Evolutionary conservation across 1,284 basidiomycete genomes (phyloP), one percentile per base, ranked within the genome.

Genomic region (Cryptococcus sp.): DNA sequence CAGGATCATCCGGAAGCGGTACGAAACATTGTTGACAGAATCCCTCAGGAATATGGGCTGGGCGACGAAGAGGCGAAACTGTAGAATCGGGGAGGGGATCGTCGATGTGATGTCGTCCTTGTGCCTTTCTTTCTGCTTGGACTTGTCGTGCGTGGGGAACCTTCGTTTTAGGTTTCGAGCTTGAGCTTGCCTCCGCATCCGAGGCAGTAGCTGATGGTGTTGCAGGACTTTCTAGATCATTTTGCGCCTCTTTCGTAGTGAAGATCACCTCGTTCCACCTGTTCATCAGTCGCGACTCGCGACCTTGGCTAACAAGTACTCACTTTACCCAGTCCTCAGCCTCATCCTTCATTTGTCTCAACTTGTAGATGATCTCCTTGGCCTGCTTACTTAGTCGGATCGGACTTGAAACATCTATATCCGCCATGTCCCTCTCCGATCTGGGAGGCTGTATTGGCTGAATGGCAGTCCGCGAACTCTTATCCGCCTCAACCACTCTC

Each of bases 271-370:
- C 70, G 45, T 72, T 70, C 71, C 71, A 73, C 43, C 66, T 69
- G 39, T 40, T 14, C 24, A 25, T 1, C 10, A 44, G 18, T 40
- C 45, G n/a, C n/a, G n/a, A n/a, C n/a, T n/a, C n/a, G n/a, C n/a
- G n/a, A 18, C 23, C 22, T 42, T 31, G 19, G 16, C 36, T 14
- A n/a, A 23, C 16, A 16, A 5, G 21, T 25, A 58, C 66, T 49
- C 53, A 73, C 69, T 75, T 74, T 50, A 88, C 84, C 88, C 88
- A 94, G 63, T 93, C 90, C 67, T 97, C 92, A 53, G 85, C 82
- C 76, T 91, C 87, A 70, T 97, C 91, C 83, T 92, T 91, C 82
- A 87, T 85, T 67, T 88, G 87, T 52, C 92, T 80, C 57, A 97
- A 72, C n/a, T 82, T 80, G 3, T 84, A 86, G 57, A 97, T 94